These are phyloP conservation scores for Gastrodia elata DNA, from an alignment of 106 monocot genomes.

Conservation along the genomic window DNA sequence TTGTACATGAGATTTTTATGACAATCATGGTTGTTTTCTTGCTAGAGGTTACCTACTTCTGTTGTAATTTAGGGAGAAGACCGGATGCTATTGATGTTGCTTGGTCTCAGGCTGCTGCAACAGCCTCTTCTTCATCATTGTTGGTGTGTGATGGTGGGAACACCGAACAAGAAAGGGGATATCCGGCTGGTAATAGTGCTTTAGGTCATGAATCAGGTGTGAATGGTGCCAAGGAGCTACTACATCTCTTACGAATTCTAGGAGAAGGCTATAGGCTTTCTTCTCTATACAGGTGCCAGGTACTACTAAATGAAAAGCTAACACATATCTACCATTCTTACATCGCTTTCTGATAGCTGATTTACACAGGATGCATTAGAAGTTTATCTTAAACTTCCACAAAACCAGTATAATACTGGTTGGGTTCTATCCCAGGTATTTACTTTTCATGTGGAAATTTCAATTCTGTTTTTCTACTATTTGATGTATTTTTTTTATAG, in stretches of 20 bases:
- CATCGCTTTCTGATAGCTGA: neutral
- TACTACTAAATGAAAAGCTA: constrained; percentile 11
- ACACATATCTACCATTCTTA: neutral
- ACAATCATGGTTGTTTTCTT: neutral
- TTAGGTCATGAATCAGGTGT: constrained; percentile 26
- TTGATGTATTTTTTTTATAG: neutral
- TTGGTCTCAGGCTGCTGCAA: constrained; percentile 28
- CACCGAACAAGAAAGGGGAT: constrained; percentile 39
- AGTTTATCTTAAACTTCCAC: constrained; percentile 69
- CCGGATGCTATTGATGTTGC: constrained; percentile 40
- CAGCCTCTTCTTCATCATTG: constrained; percentile 47
- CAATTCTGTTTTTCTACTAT: constrained; percentile 2
- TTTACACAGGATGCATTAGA: constrained; percentile 74
- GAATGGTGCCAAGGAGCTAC: constrained; percentile 45
- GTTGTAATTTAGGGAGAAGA: constrained; percentile 28
- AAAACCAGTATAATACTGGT: constrained; percentile 84
- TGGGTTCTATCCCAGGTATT: constrained; percentile 93
- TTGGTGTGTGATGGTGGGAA: constrained; percentile 37
- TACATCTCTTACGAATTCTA: constrained; percentile 70
- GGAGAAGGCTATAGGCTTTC: constrained; percentile 86
- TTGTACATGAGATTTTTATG: neutral
- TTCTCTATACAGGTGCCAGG: constrained; percentile 79
- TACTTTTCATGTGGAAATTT: constrained; percentile 11
- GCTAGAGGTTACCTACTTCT: neutral
- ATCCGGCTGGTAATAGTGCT: constrained; percentile 24